Conservation (phyloP, 208 protist genomes). For the Acanthamoeba healyi region DNA sequence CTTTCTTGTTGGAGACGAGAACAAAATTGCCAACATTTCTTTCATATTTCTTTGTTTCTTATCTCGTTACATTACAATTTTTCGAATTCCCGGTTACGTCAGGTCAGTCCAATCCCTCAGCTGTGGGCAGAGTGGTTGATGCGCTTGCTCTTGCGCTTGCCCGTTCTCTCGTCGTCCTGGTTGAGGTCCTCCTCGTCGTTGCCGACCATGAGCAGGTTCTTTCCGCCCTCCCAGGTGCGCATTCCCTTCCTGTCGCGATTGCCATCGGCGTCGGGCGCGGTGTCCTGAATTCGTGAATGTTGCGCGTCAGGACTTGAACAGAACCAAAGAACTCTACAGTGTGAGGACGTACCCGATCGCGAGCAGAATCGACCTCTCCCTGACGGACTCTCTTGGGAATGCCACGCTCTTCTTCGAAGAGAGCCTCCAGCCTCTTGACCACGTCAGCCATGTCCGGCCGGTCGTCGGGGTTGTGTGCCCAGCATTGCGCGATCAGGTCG, state of each 20-base stretch:
- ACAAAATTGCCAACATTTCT: no score
- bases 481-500: slow-evolving; percentile 1
- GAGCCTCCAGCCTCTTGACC: neutral
- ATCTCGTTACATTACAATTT: no score
- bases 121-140: neutral
- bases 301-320: neutral
- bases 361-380: neutral
- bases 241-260: neutral
- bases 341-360: neutral
- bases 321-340: no score
- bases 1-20: neutral
- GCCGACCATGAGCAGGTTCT: slow-evolving; percentile 21
- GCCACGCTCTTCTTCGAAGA: slow-evolving; percentile 32
- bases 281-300: neutral
- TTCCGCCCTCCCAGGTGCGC: slow-evolving; percentile 35
- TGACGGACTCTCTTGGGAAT: neutral
- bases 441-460: slow-evolving; percentile 34
- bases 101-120: no score
- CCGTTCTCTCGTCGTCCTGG: no score
- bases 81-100: no score
- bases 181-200: neutral
- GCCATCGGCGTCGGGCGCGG: neutral
- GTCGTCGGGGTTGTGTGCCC: slow-evolving; percentile 38
- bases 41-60: no score
- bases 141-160: neutral